Conservation (phyloP, 2,329 filamentous ascomycete genomes). For the Colletotrichum brevisporum region DNA sequence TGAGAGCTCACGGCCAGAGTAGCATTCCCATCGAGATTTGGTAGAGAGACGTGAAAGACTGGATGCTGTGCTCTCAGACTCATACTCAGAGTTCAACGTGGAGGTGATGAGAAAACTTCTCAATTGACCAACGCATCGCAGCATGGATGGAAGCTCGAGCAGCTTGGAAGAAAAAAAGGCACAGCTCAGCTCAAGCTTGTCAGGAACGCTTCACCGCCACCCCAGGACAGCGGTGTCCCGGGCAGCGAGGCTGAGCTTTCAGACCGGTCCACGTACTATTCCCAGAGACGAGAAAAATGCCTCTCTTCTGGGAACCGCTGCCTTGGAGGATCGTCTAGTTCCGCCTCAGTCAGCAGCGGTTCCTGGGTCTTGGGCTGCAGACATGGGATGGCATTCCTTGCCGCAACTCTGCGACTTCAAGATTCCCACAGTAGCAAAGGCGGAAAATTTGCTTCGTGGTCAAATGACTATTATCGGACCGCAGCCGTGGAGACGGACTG, state of each 20-base stretch:
- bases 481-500: background rate
- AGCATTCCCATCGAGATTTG: constrained; percentile 28
- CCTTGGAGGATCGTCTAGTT: constrained; percentile 31
- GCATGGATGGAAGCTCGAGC: constrained; percentile 31
- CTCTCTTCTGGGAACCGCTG: constrained; percentile 31
- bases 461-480: constrained; percentile 23
- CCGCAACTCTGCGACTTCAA: background rate
- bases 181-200: constrained; percentile 20
- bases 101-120: background rate
- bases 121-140: constrained; percentile 13
- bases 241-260: constrained; percentile 4
- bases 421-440: constrained; percentile 7
- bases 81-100: background rate
- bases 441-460: constrained; percentile 17
- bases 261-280: constrained; percentile 5
- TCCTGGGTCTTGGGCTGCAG: constrained; percentile 12
- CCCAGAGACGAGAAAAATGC: constrained; percentile 24
- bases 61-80: background rate
- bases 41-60: background rate
- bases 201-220: constrained; percentile 37
- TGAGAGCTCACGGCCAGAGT: background rate
- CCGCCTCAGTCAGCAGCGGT: constrained; percentile 11
- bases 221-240: constrained; percentile 25
- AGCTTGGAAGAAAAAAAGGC: background rate
- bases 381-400: constrained; percentile 36